Conservation (phyloP, 2,329 filamentous ascomycete species). For the Penicillium sp. region DNA sequence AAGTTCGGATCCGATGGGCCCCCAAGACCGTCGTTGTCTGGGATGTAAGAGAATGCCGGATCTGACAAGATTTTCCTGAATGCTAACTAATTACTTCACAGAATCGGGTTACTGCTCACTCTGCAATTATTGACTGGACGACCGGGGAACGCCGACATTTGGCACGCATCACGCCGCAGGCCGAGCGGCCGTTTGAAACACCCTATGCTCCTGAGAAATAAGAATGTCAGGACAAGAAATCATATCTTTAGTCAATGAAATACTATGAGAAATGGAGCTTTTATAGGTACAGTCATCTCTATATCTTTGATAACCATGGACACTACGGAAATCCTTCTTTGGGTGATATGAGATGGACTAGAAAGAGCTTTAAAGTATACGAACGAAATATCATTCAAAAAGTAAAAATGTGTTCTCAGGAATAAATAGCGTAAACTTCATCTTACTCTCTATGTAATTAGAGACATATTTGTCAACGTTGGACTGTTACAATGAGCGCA, state of each 20-base stretch:
- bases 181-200: constrained; percentile 31
- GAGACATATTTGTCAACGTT: no score
- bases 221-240: neutral
- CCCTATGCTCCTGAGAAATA: constrained; percentile 15
- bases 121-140: constrained; percentile 38
- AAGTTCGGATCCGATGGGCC: constrained; percentile 31
- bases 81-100: constrained; percentile 25
- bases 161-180: constrained; percentile 35
- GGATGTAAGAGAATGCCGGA: constrained; percentile 38
- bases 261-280: neutral
- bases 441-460: no score
- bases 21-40: constrained; percentile 35
- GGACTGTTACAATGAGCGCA: no score
- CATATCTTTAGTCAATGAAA: neutral
- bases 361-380: no score
- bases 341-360: no score
- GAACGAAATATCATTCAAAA: no score
- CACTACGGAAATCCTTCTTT: no score
- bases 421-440: no score
- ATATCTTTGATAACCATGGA: no score
- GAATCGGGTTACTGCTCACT: constrained; percentile 45
- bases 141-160: constrained; percentile 34
- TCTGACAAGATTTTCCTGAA: constrained; percentile 23
- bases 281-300: no score
- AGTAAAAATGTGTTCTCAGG: no score